Base-by-base conservation (phyloP, 495 filamentous ascomycete species). In the Neurospora terricola region DNA sequence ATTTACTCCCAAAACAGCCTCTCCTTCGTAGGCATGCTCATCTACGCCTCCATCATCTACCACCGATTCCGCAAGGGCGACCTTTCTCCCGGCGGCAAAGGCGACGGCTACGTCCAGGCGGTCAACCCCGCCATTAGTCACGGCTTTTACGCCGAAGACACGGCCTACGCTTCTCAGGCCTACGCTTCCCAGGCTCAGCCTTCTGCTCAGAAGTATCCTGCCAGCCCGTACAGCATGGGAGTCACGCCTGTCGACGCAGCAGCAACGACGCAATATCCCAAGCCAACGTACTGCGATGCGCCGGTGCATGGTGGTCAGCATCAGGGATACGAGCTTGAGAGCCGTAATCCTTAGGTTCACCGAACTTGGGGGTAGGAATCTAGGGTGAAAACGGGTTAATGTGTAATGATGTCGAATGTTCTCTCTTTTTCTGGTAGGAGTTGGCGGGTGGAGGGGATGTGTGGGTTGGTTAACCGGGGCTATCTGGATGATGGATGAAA, bases 11-110 rank as follows among this genome's bases (percentile, higher is more conserved):
- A 18, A 12, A 12, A 7, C 23, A 81, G 79, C 23, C 70, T 81
- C 45, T 80, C 78, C 72, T 81, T 80, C 78, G 45, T 81, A 42
- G 79, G 78, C 70, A 70, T 80, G 8, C 77, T 81, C 40, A 77
- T 78, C 73, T 81, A 80, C 71, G 73, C 79, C 9, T 16, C 42
- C 27, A 70, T 81, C 72, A 69, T 80, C 71, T 80, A 71, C 77
- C 78, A 80, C 76, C 72, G 70, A 16, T 77, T 73, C 71, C 75
- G 79, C 23, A 76, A 37, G 27, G 79, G 78, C 38, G 42, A 34
- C 23, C 73, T 71, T 39, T 34, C 1, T 34, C 54, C 54, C 54
- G 54, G 54, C 54, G 54, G 6, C 12, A 6, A 3, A 2, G 54
- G 38, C 21, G 75, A 71, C 36, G 38, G 36, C 54, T 78, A 78